Evolutionary conservation across 306 rosid genomes (phyloP).

Genomic region (Crotalaria pallida): DNA sequence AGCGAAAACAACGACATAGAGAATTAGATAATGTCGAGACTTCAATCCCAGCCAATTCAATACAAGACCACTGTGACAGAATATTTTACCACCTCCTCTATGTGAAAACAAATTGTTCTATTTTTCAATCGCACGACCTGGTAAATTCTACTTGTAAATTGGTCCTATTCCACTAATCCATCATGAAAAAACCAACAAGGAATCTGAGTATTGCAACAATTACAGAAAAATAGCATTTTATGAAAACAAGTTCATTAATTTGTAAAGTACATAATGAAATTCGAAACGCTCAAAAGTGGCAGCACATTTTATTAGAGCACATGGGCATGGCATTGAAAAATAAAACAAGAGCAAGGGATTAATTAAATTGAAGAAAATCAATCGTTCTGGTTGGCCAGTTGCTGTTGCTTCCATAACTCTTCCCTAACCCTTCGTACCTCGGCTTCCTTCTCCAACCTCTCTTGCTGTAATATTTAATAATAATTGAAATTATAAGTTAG

Average conservation of each 20-base stretch:
- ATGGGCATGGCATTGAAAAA: conserved; percentile 20
- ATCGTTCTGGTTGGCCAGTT: conserved; percentile 56
- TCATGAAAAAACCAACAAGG: background rate
- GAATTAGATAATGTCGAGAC: background rate
- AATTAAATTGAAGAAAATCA: conserved; percentile 43
- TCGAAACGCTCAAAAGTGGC: background rate
- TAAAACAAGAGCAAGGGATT: conserved; percentile 7
- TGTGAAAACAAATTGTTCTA: too few species aligned
- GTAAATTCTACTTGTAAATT: too few species aligned
- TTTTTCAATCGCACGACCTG: too few species aligned
- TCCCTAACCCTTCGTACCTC: conserved; percentile 85
- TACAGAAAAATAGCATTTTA: background rate
- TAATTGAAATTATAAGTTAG: background rate
- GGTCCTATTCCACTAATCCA: too few species aligned
- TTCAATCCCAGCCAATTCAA: background rate
- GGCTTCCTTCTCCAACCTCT: conserved; percentile 73
- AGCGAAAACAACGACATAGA: background rate
- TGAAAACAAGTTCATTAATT: background rate
- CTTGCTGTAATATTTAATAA: conserved; percentile 37
- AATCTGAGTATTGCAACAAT: conserved; percentile 16
- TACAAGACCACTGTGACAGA: too few species aligned
- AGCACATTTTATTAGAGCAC: conserved; percentile 19
- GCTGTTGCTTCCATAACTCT: conserved; percentile 42
- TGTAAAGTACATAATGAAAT: background rate
- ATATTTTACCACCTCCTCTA: too few species aligned